A percentile compares a stretch with the other conserved stretches of the same genome.
These are phyloP conservation scores for Scolecobasidium constrictum DNA, from an alignment of 2,329 filamentous ascomycete species.

Conservation along the genomic window DNA sequence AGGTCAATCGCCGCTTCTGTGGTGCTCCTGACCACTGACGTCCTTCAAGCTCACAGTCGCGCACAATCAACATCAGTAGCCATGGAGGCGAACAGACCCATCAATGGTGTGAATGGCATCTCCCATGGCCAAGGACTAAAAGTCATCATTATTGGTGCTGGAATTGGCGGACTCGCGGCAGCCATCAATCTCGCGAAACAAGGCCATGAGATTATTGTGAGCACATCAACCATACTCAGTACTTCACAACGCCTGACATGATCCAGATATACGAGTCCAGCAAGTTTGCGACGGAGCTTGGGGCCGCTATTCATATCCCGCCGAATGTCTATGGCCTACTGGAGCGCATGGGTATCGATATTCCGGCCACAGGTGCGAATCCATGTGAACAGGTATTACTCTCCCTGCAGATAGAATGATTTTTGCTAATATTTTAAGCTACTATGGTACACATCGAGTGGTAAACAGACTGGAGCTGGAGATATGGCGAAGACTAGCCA, in stretches of 20 bases:
- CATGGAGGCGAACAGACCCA: too few relatives aligned
- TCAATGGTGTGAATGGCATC: too few relatives aligned
- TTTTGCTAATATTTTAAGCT: constrained; percentile 11
- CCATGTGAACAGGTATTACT: constrained; percentile 11
- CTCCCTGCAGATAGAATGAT: background rate
- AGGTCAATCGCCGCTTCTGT: too few relatives aligned
- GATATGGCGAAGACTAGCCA: constrained; percentile 27
- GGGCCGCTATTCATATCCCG: constrained; percentile 51
- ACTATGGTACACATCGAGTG: constrained; percentile 27
- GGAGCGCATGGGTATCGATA: constrained; percentile 30
- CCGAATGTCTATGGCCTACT: constrained; percentile 52
- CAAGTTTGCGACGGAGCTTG: constrained; percentile 42
- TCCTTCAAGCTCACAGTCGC: too few relatives aligned
- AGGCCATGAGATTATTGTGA: constrained; percentile 35
- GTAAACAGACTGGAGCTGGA: constrained; percentile 24
- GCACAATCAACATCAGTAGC: too few relatives aligned
- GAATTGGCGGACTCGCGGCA: constrained; percentile 43
- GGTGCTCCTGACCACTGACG: too few relatives aligned
- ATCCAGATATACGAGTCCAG: constrained; percentile 46
- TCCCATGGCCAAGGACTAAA: too few relatives aligned
- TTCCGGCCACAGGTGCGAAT: constrained; percentile 28
- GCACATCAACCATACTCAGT: background rate
- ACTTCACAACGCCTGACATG: background rate
- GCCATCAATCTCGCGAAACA: constrained; percentile 43
- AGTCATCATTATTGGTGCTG: constrained; percentile 29